A percentile compares a stretch with the other conserved stretches of the same genome.
Evolutionary conservation across 1,139 yeast genomes (phyloP).

Genomic region (Kodamaea ohmeri): DNA sequence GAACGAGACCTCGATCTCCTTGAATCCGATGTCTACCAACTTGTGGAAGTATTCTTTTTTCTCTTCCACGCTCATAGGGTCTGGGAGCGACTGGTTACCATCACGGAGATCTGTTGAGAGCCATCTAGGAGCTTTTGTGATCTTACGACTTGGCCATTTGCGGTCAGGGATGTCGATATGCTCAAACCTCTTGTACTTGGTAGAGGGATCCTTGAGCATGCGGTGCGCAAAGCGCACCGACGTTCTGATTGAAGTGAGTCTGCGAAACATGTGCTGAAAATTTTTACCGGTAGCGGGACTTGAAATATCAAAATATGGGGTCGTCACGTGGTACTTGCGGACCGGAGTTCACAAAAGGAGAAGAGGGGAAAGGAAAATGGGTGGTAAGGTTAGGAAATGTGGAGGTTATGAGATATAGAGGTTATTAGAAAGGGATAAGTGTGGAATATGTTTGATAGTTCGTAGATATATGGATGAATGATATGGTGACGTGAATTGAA

Average conservation of each 20-base stretch:
- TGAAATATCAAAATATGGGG: neutral
- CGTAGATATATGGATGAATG: no score
- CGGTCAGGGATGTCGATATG: conserved; percentile 39
- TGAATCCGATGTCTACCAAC: conserved; percentile 45
- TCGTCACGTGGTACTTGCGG: neutral
- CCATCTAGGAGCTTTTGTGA: conserved; percentile 48
- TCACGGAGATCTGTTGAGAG: conserved; percentile 50
- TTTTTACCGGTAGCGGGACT: conserved; percentile 2
- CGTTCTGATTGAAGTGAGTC: neutral
- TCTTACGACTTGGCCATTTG: conserved; percentile 41
- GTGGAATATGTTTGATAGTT: no score
- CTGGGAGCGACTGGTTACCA: conserved; percentile 50
- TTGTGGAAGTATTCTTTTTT: conserved; percentile 47
- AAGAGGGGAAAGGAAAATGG: neutral
- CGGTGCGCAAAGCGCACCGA: conserved; percentile 8
- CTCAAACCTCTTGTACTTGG: conserved; percentile 38
- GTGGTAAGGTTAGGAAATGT: no score
- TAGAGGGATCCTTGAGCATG: conserved; percentile 44
- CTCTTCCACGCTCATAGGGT: conserved; percentile 47
- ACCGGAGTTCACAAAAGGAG: neutral
- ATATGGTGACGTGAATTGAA: no score
- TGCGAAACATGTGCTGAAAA: conserved; percentile 4
- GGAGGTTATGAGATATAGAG: no score
- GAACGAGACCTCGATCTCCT: conserved; percentile 49
- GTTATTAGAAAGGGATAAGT: no score